Percentiles rank a stretch among this genome's conserved stretches.
Conservation (phyloP, 495 filamentous ascomycete genomes). For the Penicillium alfredii region DNA sequence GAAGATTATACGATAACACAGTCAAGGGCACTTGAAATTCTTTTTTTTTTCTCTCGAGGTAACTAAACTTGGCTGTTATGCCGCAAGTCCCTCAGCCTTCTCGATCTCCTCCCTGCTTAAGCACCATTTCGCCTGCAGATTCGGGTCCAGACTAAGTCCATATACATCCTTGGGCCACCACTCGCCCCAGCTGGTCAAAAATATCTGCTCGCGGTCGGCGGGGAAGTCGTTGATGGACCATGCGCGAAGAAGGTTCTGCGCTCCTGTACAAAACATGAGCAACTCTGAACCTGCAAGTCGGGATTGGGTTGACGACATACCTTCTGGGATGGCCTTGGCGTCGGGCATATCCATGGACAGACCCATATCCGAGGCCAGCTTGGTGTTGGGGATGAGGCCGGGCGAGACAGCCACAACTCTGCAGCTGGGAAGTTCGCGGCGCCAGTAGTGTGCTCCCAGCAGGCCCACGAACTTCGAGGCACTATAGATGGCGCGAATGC, state of each 20-base stretch:
- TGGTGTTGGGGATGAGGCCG: slow-evolving; percentile 23
- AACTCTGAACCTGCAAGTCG: not conserved
- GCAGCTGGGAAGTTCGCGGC: slow-evolving; percentile 19
- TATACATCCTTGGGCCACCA: slow-evolving; percentile 30
- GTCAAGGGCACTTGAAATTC: too few species aligned
- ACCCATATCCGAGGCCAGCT: slow-evolving; percentile 19
- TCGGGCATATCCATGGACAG: slow-evolving; percentile 27
- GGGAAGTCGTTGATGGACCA: slow-evolving; percentile 16
- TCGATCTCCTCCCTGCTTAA: slow-evolving; percentile 24
- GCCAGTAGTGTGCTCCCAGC: slow-evolving; percentile 26
- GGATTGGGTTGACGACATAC: slow-evolving; percentile 9
- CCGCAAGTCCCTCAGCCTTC: slow-evolving; percentile 17
- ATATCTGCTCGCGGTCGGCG: slow-evolving; percentile 24
- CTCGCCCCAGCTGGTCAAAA: slow-evolving; percentile 30
- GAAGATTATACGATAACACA: too few species aligned
- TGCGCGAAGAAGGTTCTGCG: slow-evolving; percentile 22
- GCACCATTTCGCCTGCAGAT: slow-evolving; percentile 26
- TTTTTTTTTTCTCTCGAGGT: too few species aligned
- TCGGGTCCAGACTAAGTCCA: slow-evolving; percentile 15
- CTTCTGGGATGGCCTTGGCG: slow-evolving; percentile 27
- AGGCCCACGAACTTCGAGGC: slow-evolving; percentile 25
- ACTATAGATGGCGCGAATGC: slow-evolving; percentile 16
- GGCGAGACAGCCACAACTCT: slow-evolving; percentile 25
- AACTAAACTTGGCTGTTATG: too few species aligned
- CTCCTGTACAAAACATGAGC: slow-evolving; percentile 12